Conservation (phyloP, 2,329 filamentous ascomycete genomes). For the Stemphylium beticola region DNA sequence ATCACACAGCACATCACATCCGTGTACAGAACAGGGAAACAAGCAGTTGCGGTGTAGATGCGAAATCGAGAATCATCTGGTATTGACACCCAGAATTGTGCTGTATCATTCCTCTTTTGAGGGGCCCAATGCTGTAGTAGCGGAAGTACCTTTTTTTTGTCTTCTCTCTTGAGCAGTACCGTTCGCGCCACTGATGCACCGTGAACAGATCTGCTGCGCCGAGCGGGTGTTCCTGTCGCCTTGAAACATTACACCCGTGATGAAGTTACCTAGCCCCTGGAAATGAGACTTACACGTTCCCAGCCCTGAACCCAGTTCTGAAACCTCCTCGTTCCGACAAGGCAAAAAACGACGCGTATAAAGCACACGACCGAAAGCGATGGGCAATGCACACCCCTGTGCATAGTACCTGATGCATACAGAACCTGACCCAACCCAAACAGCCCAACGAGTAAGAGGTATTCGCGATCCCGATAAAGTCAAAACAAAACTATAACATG, state of each 20-base stretch:
- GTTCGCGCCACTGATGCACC: background rate
- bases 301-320: background rate
- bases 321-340: background rate
- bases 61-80: background rate
- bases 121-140: background rate
- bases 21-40: background rate
- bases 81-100: background rate
- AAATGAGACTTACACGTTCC: background rate
- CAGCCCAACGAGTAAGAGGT: constrained; percentile 36
- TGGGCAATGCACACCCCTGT: constrained; percentile 4
- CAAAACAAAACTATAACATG: constrained; percentile 12
- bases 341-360: constrained; percentile 5
- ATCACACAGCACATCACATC: background rate
- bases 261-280: constrained; percentile 3
- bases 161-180: background rate
- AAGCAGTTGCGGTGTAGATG: background rate
- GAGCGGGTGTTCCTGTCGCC: background rate
- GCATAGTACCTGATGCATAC: constrained; percentile 31
- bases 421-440: constrained; percentile 14
- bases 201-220: background rate
- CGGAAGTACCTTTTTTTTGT: background rate
- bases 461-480: constrained; percentile 31
- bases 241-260: constrained; percentile 16
- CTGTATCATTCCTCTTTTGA: background rate
- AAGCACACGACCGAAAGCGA: constrained; percentile 9